phyloP scores from a whole-genome alignment of 2,329 filamentous ascomycete genomes.

The Lasiodiplodia sp. region DNA sequence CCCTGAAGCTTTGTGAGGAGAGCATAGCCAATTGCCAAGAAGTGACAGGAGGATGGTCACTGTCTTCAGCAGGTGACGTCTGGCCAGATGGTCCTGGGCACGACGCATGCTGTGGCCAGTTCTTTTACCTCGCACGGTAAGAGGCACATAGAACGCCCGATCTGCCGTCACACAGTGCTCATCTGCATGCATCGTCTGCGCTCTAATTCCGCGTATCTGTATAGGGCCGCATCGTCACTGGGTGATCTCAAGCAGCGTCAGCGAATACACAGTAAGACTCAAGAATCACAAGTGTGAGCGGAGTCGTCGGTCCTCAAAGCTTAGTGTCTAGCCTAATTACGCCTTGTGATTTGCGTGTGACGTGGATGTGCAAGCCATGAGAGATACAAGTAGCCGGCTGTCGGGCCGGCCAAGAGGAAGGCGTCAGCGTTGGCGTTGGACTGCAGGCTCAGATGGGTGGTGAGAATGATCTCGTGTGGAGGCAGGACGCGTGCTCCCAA shows the following conservation, averaged over 20 bases:
- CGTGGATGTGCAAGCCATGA: not conserved
- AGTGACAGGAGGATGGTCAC: not conserved
- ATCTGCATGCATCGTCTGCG: not conserved
- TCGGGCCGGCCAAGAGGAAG: not conserved
- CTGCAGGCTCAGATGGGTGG: too few relatives aligned
- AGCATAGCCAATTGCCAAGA: not conserved
- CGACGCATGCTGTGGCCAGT: slow-evolving; percentile 1
- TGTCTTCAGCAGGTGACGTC: slow-evolving; percentile 1
- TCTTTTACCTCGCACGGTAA: not conserved
- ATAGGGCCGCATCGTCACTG: not conserved
- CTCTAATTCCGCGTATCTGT: not conserved
- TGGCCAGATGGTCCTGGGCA: slow-evolving; percentile 4
- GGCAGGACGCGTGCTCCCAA: not conserved
- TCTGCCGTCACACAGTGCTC: not conserved
- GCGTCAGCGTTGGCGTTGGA: not conserved
- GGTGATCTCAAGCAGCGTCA: not conserved
- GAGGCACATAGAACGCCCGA: not conserved
- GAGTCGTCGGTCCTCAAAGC: slow-evolving; percentile 7
- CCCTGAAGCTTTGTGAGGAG: not conserved
- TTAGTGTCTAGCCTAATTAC: slow-evolving; percentile 17
- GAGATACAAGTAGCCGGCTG: not conserved
- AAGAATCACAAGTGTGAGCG: not conserved
- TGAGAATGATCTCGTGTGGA: not conserved
- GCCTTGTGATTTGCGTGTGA: not conserved
- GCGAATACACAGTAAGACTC: not conserved